A percentile compares a stretch with the other conserved stretches of the same genome.
Conservation (phyloP, 352 stramenopile genomes). For the Pythium phragmitis region DNA sequence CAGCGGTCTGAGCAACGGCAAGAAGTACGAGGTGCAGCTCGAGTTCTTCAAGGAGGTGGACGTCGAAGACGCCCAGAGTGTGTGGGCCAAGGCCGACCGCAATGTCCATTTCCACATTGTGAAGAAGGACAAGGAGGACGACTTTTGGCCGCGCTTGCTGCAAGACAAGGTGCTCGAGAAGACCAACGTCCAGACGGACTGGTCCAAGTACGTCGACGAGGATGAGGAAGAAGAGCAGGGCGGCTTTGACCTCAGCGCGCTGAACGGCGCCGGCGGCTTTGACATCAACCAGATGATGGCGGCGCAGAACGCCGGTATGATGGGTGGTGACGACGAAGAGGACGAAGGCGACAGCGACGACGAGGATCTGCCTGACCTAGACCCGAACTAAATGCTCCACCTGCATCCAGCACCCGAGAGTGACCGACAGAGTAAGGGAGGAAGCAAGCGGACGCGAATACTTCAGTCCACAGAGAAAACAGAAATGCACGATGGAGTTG, state of each 20-base stretch:
- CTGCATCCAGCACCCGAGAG: neutral
- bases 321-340: slow-evolving; percentile 68
- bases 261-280: slow-evolving; percentile 88
- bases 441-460: neutral
- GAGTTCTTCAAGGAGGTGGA: slow-evolving; percentile 96
- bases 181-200: slow-evolving; percentile 96
- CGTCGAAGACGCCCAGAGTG: slow-evolving; percentile 86
- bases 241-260: slow-evolving; percentile 86
- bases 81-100: slow-evolving; percentile 94
- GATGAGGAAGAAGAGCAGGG: slow-evolving; percentile 92
- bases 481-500: neutral
- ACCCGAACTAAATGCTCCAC: slow-evolving; percentile 44
- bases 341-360: slow-evolving; percentile 76
- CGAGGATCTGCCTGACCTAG: slow-evolving; percentile 83
- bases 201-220: slow-evolving; percentile 96
- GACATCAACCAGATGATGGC: slow-evolving; percentile 95
- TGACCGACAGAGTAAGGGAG: neutral
- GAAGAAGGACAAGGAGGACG: slow-evolving; percentile 93
- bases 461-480: neutral
- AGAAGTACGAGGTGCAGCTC: slow-evolving; percentile 94
- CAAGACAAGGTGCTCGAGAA: slow-evolving; percentile 96
- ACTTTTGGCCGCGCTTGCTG: slow-evolving; percentile 96
- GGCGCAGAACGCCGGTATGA: slow-evolving; percentile 79
- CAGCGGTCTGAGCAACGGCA: slow-evolving; percentile 87
- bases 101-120: slow-evolving; percentile 96